Conservation (phyloP, 1,284 basidiomycete genomes). For the Ustilago esculenta region DNA sequence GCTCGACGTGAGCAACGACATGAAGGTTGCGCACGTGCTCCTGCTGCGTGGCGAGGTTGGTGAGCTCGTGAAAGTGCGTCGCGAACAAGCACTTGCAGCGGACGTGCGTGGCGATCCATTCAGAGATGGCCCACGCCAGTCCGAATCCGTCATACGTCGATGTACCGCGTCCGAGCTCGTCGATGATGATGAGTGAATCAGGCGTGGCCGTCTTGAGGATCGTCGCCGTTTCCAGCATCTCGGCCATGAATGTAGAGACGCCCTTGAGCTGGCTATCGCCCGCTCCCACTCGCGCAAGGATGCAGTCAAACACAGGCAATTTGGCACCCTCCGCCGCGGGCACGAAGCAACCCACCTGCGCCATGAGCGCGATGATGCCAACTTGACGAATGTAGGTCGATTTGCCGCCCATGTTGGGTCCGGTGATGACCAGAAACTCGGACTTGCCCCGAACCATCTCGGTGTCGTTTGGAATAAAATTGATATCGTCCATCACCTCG, state of each 20-base stretch:
- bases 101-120: constrained; percentile 91
- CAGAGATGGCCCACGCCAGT: constrained; percentile 97
- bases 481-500: constrained; percentile 93
- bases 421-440: constrained; percentile 87
- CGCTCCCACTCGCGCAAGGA: constrained; percentile 94
- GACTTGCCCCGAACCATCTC: constrained; percentile 82
- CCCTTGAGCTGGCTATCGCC: constrained; percentile 98
- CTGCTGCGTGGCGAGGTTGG: constrained; percentile 85
- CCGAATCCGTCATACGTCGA: constrained; percentile 99
- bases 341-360: constrained; percentile 93
- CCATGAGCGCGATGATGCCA: constrained; percentile 93
- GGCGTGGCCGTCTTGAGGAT: constrained; percentile 88
- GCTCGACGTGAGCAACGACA: constrained; percentile 89
- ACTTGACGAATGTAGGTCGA: constrained; percentile 71
- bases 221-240: constrained; percentile 97
- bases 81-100: constrained; percentile 83
- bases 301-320: constrained; percentile 93
- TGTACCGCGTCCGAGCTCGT: constrained; percentile 97
- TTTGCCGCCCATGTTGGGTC: constrained; percentile 61
- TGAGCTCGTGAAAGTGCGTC: constrained; percentile 97
- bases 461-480: constrained; percentile 94
- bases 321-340: constrained; percentile 75
- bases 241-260: constrained; percentile 98
- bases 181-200: constrained; percentile 95
- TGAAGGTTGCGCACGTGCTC: constrained; percentile 91